phyloP scores from a whole-genome alignment of 2,329 filamentous ascomycete species.

The Fusarium sp. region DNA sequence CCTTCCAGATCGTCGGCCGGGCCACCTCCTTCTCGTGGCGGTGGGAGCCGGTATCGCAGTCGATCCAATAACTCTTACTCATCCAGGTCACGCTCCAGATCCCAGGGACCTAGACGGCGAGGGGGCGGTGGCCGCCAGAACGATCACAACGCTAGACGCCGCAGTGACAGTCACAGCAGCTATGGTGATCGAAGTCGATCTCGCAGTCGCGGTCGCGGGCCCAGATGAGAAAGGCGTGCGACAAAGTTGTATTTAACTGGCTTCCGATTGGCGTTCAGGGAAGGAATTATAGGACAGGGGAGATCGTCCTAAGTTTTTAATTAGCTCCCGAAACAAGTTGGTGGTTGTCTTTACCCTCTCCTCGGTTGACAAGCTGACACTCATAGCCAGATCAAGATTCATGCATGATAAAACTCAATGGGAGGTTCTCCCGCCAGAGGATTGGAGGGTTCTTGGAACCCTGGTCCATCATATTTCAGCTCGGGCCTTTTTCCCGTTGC shows the following conservation, averaged over 20 bases:
- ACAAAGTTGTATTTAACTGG: conserved; percentile 34
- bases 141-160: conserved; percentile 55
- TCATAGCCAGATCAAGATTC: conserved; percentile 40
- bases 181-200: conserved; percentile 60
- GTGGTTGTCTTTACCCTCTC: conserved; percentile 35
- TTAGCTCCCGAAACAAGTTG: conserved; percentile 46
- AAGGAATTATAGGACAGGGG: conserved; percentile 21
- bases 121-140: conserved; percentile 52
- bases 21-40: conserved; percentile 55
- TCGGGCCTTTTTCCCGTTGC: conserved; percentile 33
- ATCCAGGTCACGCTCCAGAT: conserved; percentile 65
- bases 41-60: conserved; percentile 61
- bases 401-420: conserved; percentile 27
- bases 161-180: conserved; percentile 66
- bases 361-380: conserved; percentile 43
- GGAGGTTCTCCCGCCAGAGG: conserved; percentile 23
- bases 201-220: conserved; percentile 55
- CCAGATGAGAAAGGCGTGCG: conserved; percentile 48
- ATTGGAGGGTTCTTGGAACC: conserved; percentile 18
- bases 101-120: conserved; percentile 55
- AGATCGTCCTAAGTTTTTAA: conserved; percentile 22
- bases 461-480: conserved; percentile 29
- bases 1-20: conserved; percentile 61
- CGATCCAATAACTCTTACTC: conserved; percentile 62
- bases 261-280: conserved; percentile 42